Evolutionary conservation across 2,329 filamentous ascomycete genomes (phyloP), one percentile per base, ranked within the genome.

Genomic region (Zopfia rhizophila): DNA sequence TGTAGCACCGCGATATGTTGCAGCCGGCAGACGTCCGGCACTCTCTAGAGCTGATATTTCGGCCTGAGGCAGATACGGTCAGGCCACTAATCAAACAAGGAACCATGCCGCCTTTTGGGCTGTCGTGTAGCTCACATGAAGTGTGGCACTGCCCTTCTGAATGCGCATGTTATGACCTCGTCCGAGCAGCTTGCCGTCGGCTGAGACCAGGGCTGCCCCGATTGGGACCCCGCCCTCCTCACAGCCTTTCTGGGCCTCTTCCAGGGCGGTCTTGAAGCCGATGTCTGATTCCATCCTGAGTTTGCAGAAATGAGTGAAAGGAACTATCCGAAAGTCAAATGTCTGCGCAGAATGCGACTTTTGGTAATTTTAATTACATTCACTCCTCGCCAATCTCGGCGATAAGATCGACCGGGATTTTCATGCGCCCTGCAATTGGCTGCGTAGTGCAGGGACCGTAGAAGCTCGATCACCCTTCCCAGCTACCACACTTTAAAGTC

Each of bases 21-120:
- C 82, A 12, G 87, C 87, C 22, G 86, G 84, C 16, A 90, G 80
- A 27, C 88, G 83, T 32, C 88, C 88, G 0, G 87, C 87, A 69
- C 88, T 86, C 65, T 89, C 85, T 27, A 92, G 78, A n/a, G 87
- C 84, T 13, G 87, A 85, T 14, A 88, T 91, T 69, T 92, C 89
- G 54, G 84, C 89, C 87, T 91, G 56, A 12, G 25, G 17, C 16
- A 13, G 30, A 25, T 53, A 48, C 38, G 33, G 48, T 47, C 29
- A 55, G 55, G 28, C 24, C 24, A n/a, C 24, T n/a, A 10, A 6
- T 25, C 6, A 14, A 21, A 7, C 6, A 22, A 25, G 19, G 16
- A 11, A 8, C 8, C 16, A 37, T 7, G 21, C 10, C 13, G 18
- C 11, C 6, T 18, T 25, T 19, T n/a, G 29, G 7, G 38, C 7